These are phyloP conservation scores for Fusarium buxicola DNA, from an alignment of 2,329 filamentous ascomycete genomes.

Conservation along the genomic window DNA sequence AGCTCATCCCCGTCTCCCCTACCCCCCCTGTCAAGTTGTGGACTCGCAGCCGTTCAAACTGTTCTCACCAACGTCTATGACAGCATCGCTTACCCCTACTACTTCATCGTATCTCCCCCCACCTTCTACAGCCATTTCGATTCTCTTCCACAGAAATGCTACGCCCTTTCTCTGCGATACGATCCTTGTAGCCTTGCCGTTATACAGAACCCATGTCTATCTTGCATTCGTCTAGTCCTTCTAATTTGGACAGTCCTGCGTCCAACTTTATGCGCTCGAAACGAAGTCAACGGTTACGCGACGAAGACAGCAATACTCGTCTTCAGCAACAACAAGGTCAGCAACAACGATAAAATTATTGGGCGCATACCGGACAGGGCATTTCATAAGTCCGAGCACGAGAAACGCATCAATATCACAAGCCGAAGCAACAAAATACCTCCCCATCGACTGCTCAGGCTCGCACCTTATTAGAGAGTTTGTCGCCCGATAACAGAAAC, in stretches of 20 bases:
- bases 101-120: slow-evolving; percentile 28
- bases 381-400: slow-evolving; percentile 8
- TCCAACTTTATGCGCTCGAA: slow-evolving; percentile 34
- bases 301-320: slow-evolving; percentile 26
- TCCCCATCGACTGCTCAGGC: slow-evolving; percentile 12
- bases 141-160: slow-evolving; percentile 21
- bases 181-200: slow-evolving; percentile 27
- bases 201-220: slow-evolving; percentile 39
- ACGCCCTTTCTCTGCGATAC: slow-evolving; percentile 7
- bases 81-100: slow-evolving; percentile 20
- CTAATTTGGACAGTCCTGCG: slow-evolving; percentile 26
- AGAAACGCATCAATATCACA: background rate
- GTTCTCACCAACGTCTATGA: slow-evolving; percentile 28
- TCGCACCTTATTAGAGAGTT: slow-evolving; percentile 43
- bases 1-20: slow-evolving; percentile 31
- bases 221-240: slow-evolving; percentile 28
- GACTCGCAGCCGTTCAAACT: slow-evolving; percentile 26
- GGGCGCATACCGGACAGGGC: slow-evolving; percentile 1
- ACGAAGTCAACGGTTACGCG: slow-evolving; percentile 35
- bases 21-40: slow-evolving; percentile 30
- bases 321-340: slow-evolving; percentile 10
- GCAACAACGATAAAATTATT: slow-evolving; percentile 7
- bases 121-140: slow-evolving; percentile 2
- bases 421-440: slow-evolving; percentile 7
- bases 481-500: slow-evolving; percentile 26